Base-by-base conservation (phyloP, 2,329 filamentous ascomycete species). In the Botryotinia calthae region DNA sequence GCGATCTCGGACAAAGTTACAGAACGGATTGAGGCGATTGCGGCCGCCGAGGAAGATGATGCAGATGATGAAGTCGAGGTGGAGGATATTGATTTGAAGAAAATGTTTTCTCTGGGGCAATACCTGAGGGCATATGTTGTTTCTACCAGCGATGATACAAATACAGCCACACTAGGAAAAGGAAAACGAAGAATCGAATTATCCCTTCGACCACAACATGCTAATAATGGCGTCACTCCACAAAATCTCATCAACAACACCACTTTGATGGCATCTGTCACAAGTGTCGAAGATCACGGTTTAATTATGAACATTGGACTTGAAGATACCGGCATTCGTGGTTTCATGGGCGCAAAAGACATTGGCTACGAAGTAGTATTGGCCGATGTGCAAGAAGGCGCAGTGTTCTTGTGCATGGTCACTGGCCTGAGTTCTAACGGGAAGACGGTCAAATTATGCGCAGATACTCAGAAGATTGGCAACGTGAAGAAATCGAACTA, bases 211-310 rank as follows among this genome's bases (percentile, higher is more conserved):
- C 96, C 96, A 3, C 87, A 87, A 73, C 87, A 93, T 75, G 87
- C 93, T 71, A 99, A 99, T 81, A 87, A 87, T 3, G 91, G 93
- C 1, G 84, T 99, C 34, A 85, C 87, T 5, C 87, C 89, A 76
- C 89, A 91, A 58, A 93, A 94, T 78, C 82, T 98, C 16, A 89
- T 96, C 16, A 83, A 87, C 58, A 91, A 97, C 79, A 87, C 86
- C 76, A 94, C 93, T 63, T 85, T 98, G 31, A 97, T 98, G 87
- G 95, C 94, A 2, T 91, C 94, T 0, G 91, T 99, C 40, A 83
- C 88, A 68, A 99, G 95, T 82, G 91, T 97, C n/a, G 95, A 99
- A 82, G 97, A 99, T 78, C 95, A 97, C 79, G 96, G 96, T 75
- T 87, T 96, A 73, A 89, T 98, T 72, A 97, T 99, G 94, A 94